Evolutionary conservation across 768 basidiomycete genomes (phyloP), one percentile per base, ranked within the genome.

Genomic region (Leccinellum rugosiceps): DNA sequence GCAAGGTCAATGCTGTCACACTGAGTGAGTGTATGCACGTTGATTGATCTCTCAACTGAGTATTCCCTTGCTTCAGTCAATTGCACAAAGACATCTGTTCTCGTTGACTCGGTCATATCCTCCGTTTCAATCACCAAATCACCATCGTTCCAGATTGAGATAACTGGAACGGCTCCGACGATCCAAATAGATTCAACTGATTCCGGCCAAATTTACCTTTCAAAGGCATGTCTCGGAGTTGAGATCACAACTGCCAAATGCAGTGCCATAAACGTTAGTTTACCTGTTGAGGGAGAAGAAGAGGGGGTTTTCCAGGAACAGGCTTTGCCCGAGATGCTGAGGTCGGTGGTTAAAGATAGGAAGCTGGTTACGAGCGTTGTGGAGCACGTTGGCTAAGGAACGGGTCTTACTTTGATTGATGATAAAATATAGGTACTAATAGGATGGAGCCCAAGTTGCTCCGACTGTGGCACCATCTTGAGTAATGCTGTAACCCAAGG

Each of bases 201-300:
- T 73, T 92, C 90, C 7, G 97, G 97, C 6, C 92, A 94, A 70
- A 86, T 99, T 62, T 99, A 91, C 75, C 82, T 99, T 38, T 94
- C 92, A 23, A 89, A 87, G 68, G 85, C 82, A 13, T 88, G 88
- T 63, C 78, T 98, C 51, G 81, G 72, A 55, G 81, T 85, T 10
- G 94, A 98, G 75, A 89, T 99, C 65, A 92, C 91, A 28, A 96
- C 94, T 0, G 88, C 93, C 51, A 98, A 98, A 74, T 95, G 92
- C 73, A 93, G 90, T 66, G 80, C 86, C 31, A 90, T 99, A 73
- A 99, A 98, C 74, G 79, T 99, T 61, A 91, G 84, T 63, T 68
- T 98, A 21, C 94, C 94, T 0, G 85, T 88, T 1, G 85, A 86
- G 62, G 92, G 85, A 17, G 93, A 94, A 62, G 94, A 97, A 70